Evolutionary conservation across 139 green algal species (phyloP).

Genomic region (Chlamydomonas sp.): DNA sequence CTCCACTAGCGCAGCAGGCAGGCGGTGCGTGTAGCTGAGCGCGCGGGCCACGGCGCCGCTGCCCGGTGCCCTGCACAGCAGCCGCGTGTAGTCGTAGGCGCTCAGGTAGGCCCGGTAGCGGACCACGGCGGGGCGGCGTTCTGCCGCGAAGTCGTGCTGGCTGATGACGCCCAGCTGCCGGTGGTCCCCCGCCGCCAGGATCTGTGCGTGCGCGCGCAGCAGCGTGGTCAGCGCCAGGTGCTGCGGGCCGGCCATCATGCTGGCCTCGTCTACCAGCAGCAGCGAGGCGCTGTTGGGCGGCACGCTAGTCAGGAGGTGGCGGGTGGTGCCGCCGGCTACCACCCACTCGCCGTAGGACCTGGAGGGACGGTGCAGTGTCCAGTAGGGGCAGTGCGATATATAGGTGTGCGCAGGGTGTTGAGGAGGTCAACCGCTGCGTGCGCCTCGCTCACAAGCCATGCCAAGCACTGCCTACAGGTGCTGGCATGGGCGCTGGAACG

Average conservation of each 20-base stretch:
- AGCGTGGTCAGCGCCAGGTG: slow-evolving; percentile 26
- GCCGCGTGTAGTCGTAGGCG: slow-evolving; percentile 30
- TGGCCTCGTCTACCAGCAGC: slow-evolving; percentile 32
- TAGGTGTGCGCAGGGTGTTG: no score
- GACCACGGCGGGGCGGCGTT: slow-evolving; percentile 12
- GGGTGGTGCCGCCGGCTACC: no score
- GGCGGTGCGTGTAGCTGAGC: slow-evolving; percentile 16
- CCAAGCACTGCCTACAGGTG: no score
- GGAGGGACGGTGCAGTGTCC: no score
- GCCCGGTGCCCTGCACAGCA: not conserved
- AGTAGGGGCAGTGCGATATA: no score
- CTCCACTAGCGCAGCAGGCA: not conserved
- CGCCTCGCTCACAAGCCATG: no score
- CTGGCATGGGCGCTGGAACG: no score
- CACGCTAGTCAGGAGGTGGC: not conserved
- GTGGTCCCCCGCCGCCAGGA: slow-evolving; percentile 32
- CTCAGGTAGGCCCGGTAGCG: slow-evolving; percentile 12
- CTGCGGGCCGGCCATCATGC: slow-evolving; percentile 21
- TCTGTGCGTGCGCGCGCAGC: slow-evolving; percentile 1
- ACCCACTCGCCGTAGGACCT: no score
- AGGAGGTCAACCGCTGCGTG: no score
- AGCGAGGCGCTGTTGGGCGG: not conserved
- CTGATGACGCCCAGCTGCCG: slow-evolving; percentile 26
- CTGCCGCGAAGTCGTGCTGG: slow-evolving; percentile 13
- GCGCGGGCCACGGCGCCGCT: not conserved